Evolutionary conservation across 495 filamentous ascomycete species (phyloP), one percentile per base, ranked within the genome.

Genomic region (Parachaetomium inaequale): DNA sequence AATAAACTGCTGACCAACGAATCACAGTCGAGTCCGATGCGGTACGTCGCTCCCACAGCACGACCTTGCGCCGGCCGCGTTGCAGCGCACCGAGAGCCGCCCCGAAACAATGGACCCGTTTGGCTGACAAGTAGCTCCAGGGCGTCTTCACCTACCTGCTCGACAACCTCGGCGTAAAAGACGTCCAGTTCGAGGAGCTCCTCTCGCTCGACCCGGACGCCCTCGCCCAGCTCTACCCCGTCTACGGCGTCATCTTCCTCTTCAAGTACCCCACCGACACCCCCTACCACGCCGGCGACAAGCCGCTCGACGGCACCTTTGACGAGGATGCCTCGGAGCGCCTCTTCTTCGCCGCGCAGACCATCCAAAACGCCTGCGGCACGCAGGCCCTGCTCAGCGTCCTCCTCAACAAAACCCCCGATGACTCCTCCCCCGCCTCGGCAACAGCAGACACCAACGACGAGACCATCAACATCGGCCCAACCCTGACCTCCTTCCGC

Each of bases 171-270:
- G 94, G 95, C 38, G 92, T 93, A 36, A 87, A 91, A 70, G 86
- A 91, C 70, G 90, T 97, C 7, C 94, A 99, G 75, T 98, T 97
- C 75, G 95, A 98, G 76, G 94, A 99, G 76, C 86, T 99, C 62
- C 85, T 97, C 42, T 87, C 90, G 1, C 83, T 99, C 56, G 95
- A 98, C 73, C 80, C 92, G 12, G 85, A 90, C 58, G 84, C 81
- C 52, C 88, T 99, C 53, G 85, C 84, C 15, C 84, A 89, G 61
- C 80, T 93, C 34, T 87, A 89, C 64, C 89, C 91, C 45, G 84
- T 96, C 64, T 96, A 98, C 79, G 94, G 94, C 73, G 92, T 98
- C 65, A 97, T 99, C 73, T 98, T 99, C 78, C 91, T 99, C 73
- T 99, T 99, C 86, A 98, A 96, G 80, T 99, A 90, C 79, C 91